Base-by-base conservation (phyloP, 2,329 filamentous ascomycete genomes). In the Cladophialophora bantiana region DNA sequence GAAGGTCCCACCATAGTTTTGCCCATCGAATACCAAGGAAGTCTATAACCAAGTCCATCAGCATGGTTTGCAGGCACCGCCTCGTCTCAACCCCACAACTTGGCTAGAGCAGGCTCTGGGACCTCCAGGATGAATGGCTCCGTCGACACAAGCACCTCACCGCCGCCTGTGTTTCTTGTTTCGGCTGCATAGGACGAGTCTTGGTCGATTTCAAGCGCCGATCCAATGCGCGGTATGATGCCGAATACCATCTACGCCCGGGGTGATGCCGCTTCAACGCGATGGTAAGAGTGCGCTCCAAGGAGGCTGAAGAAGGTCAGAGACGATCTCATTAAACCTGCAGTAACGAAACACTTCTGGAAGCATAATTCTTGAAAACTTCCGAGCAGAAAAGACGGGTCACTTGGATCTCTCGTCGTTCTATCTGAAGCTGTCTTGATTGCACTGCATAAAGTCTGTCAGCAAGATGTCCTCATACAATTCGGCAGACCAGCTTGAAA, bases 401-500 rank as follows among this genome's bases (percentile, higher is more conserved):
- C 31, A 31, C 20, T 4, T 53, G 40, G 15, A 42, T 4, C 2
- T 18, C 40, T 42, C 40, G 40, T n/a, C 40, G n/a, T n/a, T 42
- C 15, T n/a, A 4, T n/a, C 40, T 10, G 40, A 42, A 42, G 40
- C 40, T 42, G 40, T 42, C 40, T n/a, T 42, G 2, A 10, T 42
- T 42, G 40, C n/a, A 42, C 26, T 34, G 56, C 18, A 52, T 6
- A 26, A 58, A n/a, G n/a, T 10, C 59, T 32, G 9, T n/a, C 42
- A 54, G 31, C 58, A 66, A 7, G 5, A 66, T 66, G 63, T 54
- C 48, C 13, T 56, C 45, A 45, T 66, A 57, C 59, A 40, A 63
- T 36, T 20, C 59, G 26, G 59, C 59, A 18, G 59, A 63, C 40
- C 64, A 63, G 34, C 42, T 66, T 20, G 64, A 66, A 60, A 66